Percentiles rank a stretch among this genome's conserved stretches.
Evolutionary conservation across 345 rosid genomes (phyloP).

Genomic region (Heritiera littoralis): DNA sequence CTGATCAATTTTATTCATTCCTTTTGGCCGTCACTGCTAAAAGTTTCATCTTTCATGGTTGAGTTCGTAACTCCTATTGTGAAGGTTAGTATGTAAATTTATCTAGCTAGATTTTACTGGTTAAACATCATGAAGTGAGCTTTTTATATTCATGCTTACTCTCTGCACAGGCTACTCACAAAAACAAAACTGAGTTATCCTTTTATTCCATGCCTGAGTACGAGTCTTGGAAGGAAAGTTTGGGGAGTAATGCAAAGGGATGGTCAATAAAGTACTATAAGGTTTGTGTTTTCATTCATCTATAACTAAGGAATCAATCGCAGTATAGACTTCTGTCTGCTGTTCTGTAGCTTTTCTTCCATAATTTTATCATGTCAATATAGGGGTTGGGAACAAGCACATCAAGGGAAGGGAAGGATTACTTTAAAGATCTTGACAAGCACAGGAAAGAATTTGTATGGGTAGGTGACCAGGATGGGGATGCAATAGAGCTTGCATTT

Average conservation of each 20-base stretch:
- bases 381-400: slow-evolving; percentile 98
- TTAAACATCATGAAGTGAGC: not conserved
- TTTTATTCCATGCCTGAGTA: slow-evolving; percentile 98
- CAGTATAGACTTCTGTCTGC: not conserved
- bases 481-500: slow-evolving; percentile 94
- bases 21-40: slow-evolving; percentile 95
- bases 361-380: not conserved
- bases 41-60: slow-evolving; percentile 79
- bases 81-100: slow-evolving; percentile 58
- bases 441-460: slow-evolving; percentile 91
- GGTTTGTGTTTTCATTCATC: slow-evolving; percentile 46
- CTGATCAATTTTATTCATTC: slow-evolving; percentile 90
- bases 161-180: slow-evolving; percentile 62
- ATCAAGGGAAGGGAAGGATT: slow-evolving; percentile 70
- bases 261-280: slow-evolving; percentile 96
- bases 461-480: slow-evolving; percentile 80
- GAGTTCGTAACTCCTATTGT: slow-evolving; percentile 97
- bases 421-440: slow-evolving; percentile 54
- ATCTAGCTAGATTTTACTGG: not conserved
- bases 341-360: not conserved
- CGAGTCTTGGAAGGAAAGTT: slow-evolving; percentile 77
- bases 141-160: slow-evolving; percentile 2
- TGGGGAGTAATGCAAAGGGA: slow-evolving; percentile 60
- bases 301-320: slow-evolving; percentile 5
- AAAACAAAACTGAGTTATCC: slow-evolving; percentile 44